Evolutionary conservation across 2,329 filamentous ascomycete species (phyloP).

Genomic region (Neophaeococcomyces aloes): DNA sequence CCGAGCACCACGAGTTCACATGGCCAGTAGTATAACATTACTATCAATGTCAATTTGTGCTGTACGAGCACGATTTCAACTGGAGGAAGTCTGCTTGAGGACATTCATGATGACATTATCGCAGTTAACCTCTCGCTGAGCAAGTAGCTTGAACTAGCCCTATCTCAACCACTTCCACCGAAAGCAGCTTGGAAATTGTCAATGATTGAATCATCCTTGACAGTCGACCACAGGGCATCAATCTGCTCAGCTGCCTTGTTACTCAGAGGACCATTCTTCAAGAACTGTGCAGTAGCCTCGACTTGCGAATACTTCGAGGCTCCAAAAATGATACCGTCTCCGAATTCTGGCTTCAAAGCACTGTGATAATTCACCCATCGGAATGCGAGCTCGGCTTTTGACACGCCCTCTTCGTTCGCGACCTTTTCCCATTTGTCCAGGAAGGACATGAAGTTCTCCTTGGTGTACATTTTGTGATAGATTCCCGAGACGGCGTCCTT

Average conservation of each 20-base stretch:
- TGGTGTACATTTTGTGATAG: conserved; percentile 3
- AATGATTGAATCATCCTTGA: conserved; percentile 24
- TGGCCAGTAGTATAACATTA: too few relatives aligned
- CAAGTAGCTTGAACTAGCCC: too few relatives aligned
- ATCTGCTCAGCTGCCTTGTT: conserved; percentile 19
- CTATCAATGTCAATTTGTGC: too few relatives aligned
- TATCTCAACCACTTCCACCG: background rate
- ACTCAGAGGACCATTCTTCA: conserved; percentile 24
- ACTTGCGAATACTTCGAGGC: conserved; percentile 27
- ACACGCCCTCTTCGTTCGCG: conserved; percentile 20
- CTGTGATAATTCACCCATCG: conserved; percentile 30
- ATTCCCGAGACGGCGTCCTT: background rate
- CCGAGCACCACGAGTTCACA: too few relatives aligned
- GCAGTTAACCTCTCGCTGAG: too few relatives aligned
- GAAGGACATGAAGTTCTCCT: conserved; percentile 2
- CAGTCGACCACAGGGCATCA: conserved; percentile 23
- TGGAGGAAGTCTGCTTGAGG: too few relatives aligned
- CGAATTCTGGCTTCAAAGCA: conserved; percentile 22
- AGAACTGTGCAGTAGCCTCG: conserved; percentile 21
- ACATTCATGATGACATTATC: too few relatives aligned
- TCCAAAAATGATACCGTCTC: conserved; percentile 26
- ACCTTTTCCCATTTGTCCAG: conserved; percentile 26
- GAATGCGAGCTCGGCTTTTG: conserved; percentile 27
- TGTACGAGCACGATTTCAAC: too few relatives aligned
- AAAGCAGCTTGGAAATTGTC: conserved; percentile 15